Base-by-base conservation (phyloP, 805 yeast species). In the Candida anglica region DNA sequence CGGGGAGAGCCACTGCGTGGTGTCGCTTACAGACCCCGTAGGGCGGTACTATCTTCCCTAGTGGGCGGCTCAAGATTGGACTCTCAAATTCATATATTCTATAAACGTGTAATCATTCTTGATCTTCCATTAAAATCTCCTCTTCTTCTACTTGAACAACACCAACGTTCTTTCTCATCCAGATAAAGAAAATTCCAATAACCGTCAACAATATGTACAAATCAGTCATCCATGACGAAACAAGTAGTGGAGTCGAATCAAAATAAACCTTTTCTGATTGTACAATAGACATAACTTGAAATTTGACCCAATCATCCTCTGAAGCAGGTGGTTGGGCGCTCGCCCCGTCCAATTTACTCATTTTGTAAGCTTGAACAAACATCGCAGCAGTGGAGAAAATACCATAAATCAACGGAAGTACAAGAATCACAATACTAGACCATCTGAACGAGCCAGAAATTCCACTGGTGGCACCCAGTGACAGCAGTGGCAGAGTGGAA, bases 391-490 rank as follows among this genome's bases (percentile, higher is more conserved):
- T 19, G 2, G 33, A n/a, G 8, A 33, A 13, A 6, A 30, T 11
- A 7, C 30, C 30, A 2, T 39, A 17, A 3, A 47, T 17, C 9
- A 50, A 6, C 1, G 66, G 66, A 6, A 57, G 26, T 2, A 56
- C 34, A 27, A 60, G 50, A 16, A 58, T 48, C n/a, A 56, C 42
- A 9, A 40, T 33, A 10, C 56, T 38, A n/a, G 64, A 57, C 19
- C 41, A 34, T 31, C 50, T 46, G 39, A 57, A 60, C 5, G 63
- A 46, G 9, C 34, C 33, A 10, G 35, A 31, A 7, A 57, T 39
- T 17, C 37, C 35, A 8, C 42, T 44, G 27, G 52, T 52, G 21
- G 34, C 33, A 17, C 41, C 49, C 11, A 37, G 39, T 16, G 44
- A 32, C 6, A 40, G 17, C 3, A 44, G 14, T 20, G 46, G 43